These are phyloP conservation scores for Nothophaeocryptopus gaeumannii DNA, from an alignment of 2,329 filamentous ascomycete genomes.

Conservation along the genomic window DNA sequence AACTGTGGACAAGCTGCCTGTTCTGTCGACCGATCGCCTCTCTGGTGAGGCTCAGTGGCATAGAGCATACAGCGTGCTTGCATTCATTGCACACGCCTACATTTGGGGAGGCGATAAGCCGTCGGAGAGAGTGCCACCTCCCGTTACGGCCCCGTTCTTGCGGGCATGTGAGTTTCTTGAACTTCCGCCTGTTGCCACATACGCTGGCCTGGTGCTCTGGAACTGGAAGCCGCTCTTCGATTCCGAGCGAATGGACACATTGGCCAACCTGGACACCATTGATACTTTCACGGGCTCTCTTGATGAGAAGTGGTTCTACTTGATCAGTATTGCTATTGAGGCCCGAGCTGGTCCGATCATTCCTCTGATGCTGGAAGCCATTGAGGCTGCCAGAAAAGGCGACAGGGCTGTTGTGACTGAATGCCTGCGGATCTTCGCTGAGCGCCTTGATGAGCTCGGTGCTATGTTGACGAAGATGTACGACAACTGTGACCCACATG, in stretches of 20 bases:
- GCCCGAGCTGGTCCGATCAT: slow-evolving; percentile 84
- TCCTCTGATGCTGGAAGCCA: slow-evolving; percentile 82
- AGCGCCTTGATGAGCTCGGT: slow-evolving; percentile 81
- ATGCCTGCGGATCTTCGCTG: slow-evolving; percentile 77
- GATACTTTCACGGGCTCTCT: slow-evolving; percentile 89
- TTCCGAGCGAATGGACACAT: slow-evolving; percentile 73
- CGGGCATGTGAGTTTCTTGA: slow-evolving; percentile 70
- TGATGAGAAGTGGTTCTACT: slow-evolving; percentile 98
- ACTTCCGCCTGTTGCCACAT: slow-evolving; percentile 88
- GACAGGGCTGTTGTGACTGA: slow-evolving; percentile 70
- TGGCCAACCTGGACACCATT: slow-evolving; percentile 85
- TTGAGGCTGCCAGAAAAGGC: slow-evolving; percentile 69
- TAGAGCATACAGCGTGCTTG: slow-evolving; percentile 75
- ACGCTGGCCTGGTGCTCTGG: slow-evolving; percentile 88
- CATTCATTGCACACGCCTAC: slow-evolving; percentile 79
- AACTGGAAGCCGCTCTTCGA: slow-evolving; percentile 92
- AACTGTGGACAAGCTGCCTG: slow-evolving; percentile 74
- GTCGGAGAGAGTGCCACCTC: slow-evolving; percentile 68
- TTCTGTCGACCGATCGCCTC: slow-evolving; percentile 79
- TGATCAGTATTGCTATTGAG: slow-evolving; percentile 93
- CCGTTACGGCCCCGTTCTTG: slow-evolving; percentile 80
- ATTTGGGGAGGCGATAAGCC: slow-evolving; percentile 82
- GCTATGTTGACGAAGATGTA: slow-evolving; percentile 82
- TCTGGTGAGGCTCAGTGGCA: slow-evolving; percentile 87
- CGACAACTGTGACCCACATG: slow-evolving; percentile 87